A percentile compares a stretch with the other conserved stretches of the same genome.
Evolutionary conservation across 1,284 basidiomycete species (phyloP).

Genomic region (Sporisorium scitamineum): DNA sequence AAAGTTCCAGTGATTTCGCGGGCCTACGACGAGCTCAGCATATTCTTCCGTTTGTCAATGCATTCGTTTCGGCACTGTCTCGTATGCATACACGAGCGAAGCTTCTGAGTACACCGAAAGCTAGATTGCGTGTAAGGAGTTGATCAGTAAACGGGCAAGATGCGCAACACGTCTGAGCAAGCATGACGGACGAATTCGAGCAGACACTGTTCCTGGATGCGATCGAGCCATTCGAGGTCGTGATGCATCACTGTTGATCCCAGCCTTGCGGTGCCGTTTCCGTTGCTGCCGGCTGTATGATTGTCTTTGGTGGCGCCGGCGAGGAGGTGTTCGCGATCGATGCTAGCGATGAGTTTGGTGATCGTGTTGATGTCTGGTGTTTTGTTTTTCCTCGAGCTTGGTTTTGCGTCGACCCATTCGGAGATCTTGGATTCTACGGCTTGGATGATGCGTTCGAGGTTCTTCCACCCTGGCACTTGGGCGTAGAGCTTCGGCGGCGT

Average conservation of each 20-base stretch:
- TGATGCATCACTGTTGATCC: constrained; percentile 18
- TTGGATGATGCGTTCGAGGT: constrained; percentile 41
- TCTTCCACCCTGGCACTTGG: constrained; percentile 44
- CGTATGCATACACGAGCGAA: too few species aligned
- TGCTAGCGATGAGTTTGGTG: constrained; percentile 48
- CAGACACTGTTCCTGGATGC: constrained; percentile 50
- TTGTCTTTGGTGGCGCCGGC: constrained; percentile 39
- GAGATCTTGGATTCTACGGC: constrained; percentile 48
- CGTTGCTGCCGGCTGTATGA: neutral
- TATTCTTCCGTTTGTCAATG: constrained; percentile 3
- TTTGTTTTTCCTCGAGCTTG: constrained; percentile 29
- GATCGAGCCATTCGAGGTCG: constrained; percentile 50
- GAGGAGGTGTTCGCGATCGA: constrained; percentile 52
- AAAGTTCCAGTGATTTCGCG: constrained; percentile 45
- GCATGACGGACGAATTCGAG: constrained; percentile 44
- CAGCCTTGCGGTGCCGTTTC: neutral
- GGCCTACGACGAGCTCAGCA: neutral
- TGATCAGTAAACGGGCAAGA: constrained; percentile 41
- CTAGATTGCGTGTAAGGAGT: neutral
- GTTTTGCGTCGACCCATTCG: constrained; percentile 43
- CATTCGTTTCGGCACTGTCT: neutral
- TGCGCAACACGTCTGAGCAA: constrained; percentile 42
- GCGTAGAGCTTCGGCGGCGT: constrained; percentile 35
- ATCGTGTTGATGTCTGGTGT: constrained; percentile 43
- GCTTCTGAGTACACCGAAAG: too few species aligned